A percentile compares a stretch with the other conserved stretches of the same genome.
Evolutionary conservation across 169 alveolate genomes (phyloP).

Genomic region (Eimeria sp.): DNA sequence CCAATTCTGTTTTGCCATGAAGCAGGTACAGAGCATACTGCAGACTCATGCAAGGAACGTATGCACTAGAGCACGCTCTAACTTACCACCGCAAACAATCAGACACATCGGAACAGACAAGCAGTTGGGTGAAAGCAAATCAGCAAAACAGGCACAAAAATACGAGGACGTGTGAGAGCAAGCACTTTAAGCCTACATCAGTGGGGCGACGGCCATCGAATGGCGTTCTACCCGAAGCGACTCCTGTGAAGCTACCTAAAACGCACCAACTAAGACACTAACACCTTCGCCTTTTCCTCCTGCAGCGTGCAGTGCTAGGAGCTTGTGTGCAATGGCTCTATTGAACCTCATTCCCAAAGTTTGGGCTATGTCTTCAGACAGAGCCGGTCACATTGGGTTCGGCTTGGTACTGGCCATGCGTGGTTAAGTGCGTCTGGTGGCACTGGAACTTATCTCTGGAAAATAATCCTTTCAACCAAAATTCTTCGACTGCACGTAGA

Average conservation of each 20-base stretch:
- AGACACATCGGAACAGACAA: not conserved
- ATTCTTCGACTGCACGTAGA: not conserved
- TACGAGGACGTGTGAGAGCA: not conserved
- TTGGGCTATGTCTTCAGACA: not conserved
- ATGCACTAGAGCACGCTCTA: not conserved
- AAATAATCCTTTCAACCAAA: not conserved
- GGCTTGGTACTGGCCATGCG: not conserved
- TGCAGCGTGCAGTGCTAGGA: not conserved
- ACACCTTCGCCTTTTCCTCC: not conserved
- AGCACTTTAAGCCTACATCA: not conserved
- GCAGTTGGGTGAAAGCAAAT: not conserved
- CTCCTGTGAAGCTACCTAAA: not conserved
- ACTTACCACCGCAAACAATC: not conserved
- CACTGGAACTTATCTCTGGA: not conserved
- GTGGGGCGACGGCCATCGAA: not conserved
- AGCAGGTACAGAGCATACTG: not conserved
- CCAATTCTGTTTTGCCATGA: not conserved
- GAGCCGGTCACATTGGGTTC: not conserved
- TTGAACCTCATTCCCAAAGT: not conserved
- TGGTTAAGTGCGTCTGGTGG: not conserved
- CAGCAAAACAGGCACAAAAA: not conserved
- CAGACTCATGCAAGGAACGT: not conserved
- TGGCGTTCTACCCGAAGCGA: not conserved
- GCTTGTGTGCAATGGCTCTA: not conserved
- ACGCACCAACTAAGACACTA: not conserved